Evolutionary conservation across 495 filamentous ascomycete genomes (phyloP).

Genomic region (Penicillium samsonianum): DNA sequence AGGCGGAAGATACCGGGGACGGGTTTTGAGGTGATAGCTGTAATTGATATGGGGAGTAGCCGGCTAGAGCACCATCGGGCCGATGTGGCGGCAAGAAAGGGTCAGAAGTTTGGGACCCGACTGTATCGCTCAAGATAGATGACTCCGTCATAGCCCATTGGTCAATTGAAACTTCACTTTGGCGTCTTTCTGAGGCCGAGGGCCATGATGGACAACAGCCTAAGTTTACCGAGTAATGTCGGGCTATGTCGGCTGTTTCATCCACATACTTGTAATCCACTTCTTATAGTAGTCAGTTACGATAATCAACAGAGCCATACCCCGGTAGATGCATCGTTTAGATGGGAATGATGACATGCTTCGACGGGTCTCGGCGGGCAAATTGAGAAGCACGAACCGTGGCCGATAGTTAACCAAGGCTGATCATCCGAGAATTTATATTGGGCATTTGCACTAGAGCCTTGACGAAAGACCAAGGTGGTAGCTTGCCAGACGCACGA

Average conservation of each 20-base stretch:
- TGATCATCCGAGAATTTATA: conserved; percentile 28
- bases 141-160: conserved; percentile 5
- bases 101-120: conserved; percentile 12
- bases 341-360: neutral
- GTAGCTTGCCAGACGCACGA: conserved; percentile 23
- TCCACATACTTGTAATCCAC: conserved; percentile 26
- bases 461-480: conserved; percentile 24
- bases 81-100: conserved; percentile 7
- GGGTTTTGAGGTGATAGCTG: conserved; percentile 17
- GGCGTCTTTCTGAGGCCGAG: conserved; percentile 2
- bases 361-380: neutral
- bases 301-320: neutral
- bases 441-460: conserved; percentile 26
- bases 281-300: neutral
- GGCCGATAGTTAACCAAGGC: conserved; percentile 22
- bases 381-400: conserved; percentile 12
- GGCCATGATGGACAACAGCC: conserved; percentile 4
- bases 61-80: conserved; percentile 5
- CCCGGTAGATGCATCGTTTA: neutral
- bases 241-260: conserved; percentile 26
- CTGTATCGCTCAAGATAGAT: conserved; percentile 10
- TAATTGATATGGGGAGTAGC: conserved; percentile 15
- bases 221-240: conserved; percentile 15
- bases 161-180: conserved; percentile 6
- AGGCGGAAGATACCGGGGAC: conserved; percentile 16